A percentile compares a stretch with the other conserved stretches of the same genome.
Conservation (phyloP, 2,329 filamentous ascomycete species). For the Akanthomyces muscarius region DNA sequence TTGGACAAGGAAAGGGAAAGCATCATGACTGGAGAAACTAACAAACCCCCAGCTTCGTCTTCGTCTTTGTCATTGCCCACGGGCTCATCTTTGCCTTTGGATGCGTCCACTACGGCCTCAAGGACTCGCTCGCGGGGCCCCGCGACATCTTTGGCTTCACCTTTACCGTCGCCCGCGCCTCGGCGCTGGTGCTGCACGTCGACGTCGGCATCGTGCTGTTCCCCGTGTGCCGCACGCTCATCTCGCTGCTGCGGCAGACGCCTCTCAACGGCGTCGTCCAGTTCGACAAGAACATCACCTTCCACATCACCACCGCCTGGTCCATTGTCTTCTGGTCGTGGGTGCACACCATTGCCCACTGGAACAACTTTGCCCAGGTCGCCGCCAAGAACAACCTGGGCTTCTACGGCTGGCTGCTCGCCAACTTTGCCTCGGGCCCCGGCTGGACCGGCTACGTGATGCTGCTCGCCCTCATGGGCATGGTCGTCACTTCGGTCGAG, state of each 20-base stretch:
- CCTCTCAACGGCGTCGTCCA: slow-evolving; percentile 82
- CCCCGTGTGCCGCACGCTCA: slow-evolving; percentile 78
- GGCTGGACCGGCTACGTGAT: slow-evolving; percentile 87
- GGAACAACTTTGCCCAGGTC: slow-evolving; percentile 80
- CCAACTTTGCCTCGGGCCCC: slow-evolving; percentile 74
- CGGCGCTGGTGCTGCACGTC: slow-evolving; percentile 74
- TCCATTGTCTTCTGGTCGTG: slow-evolving; percentile 86
- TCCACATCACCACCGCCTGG: slow-evolving; percentile 82
- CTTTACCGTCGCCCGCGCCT: slow-evolving; percentile 70
- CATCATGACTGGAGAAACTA: slow-evolving; percentile 5
- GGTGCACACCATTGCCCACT: slow-evolving; percentile 81
- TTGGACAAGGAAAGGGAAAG: no score
- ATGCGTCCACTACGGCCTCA: slow-evolving; percentile 74
- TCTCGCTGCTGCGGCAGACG: slow-evolving; percentile 75
- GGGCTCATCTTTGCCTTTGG: slow-evolving; percentile 74
- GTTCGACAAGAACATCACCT: slow-evolving; percentile 86
- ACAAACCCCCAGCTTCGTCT: slow-evolving; percentile 58
- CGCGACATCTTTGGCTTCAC: slow-evolving; percentile 69
- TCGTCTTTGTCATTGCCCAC: slow-evolving; percentile 69
- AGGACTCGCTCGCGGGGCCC: slow-evolving; percentile 66
- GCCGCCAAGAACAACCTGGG: slow-evolving; percentile 71
- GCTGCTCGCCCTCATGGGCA: slow-evolving; percentile 72
- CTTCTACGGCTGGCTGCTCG: slow-evolving; percentile 71
- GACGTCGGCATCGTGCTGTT: slow-evolving; percentile 77
- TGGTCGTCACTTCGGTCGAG: slow-evolving; percentile 73